Percentiles rank a stretch among this genome's conserved stretches.
Conservation (phyloP, 352 stramenopile genomes). For the Globisporangium paroecandrum region DNA sequence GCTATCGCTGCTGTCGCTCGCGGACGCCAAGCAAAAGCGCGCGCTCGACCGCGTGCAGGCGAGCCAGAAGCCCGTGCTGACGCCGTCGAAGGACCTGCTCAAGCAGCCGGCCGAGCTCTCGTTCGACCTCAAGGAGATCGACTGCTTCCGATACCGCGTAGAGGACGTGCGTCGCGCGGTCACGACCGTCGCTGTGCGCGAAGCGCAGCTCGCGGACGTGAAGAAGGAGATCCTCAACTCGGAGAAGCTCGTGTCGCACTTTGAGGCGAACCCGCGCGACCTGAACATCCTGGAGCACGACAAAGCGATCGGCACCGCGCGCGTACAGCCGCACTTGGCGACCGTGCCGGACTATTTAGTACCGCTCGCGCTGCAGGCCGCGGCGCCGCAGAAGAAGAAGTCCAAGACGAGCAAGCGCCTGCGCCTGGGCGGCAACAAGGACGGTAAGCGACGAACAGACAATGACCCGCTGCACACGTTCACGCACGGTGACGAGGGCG, state of each 20-base stretch:
- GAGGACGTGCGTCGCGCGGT: constrained; percentile 94
- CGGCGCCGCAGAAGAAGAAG: constrained; percentile 71
- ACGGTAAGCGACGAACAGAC: constrained; percentile 84
- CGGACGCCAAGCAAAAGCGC: constrained; percentile 75
- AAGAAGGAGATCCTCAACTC: constrained; percentile 99
- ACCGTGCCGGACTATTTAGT: constrained; percentile 98
- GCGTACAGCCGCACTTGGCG: constrained; percentile 93
- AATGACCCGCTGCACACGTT: constrained; percentile 98
- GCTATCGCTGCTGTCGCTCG: constrained; percentile 91
- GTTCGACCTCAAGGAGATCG: constrained; percentile 98
- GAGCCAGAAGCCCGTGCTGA: constrained; percentile 84
- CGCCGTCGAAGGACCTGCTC: constrained; percentile 78
- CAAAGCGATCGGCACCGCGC: constrained; percentile 91
- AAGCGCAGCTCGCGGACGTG: constrained; percentile 94
- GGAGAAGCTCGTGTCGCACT: constrained; percentile 94
- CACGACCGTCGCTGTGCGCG: constrained; percentile 92
- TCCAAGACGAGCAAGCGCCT: constrained; percentile 78
- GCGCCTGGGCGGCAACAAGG: constrained; percentile 32
- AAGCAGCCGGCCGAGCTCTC: constrained; percentile 93
- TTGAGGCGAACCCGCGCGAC: constrained; percentile 96
- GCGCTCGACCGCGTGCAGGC: constrained; percentile 91
- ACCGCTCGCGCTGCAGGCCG: constrained; percentile 92
- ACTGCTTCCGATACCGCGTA: constrained; percentile 98
- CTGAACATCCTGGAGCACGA: constrained; percentile 96
- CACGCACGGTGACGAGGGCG: constrained; percentile 57